A percentile compares a stretch with the other conserved stretches of the same genome.
Conservation (phyloP, 306 rosid genomes). For the Sesbania bispinosa region DNA sequence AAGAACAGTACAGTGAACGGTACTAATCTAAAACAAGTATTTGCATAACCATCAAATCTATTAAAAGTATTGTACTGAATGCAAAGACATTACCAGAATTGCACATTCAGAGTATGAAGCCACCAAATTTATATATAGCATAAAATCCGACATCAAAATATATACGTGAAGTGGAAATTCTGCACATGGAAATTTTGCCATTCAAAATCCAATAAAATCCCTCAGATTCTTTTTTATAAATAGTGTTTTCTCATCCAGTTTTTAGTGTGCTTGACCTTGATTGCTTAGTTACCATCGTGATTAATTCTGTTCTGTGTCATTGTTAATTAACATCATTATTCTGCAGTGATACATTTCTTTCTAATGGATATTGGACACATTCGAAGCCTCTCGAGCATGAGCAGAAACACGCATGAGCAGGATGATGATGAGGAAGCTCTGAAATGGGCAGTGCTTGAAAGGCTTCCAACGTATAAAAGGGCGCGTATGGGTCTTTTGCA, state of each 20-base stretch:
- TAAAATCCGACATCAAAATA: too few relatives aligned
- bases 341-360: background rate
- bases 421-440: constrained; percentile 20
- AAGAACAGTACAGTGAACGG: too few relatives aligned
- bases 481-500: constrained; percentile 25
- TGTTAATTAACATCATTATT: background rate
- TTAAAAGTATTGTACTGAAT: too few relatives aligned
- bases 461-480: constrained; percentile 16
- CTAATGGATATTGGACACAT: background rate
- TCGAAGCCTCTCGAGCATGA: background rate
- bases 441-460: constrained; percentile 28
- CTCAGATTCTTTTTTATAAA: too few relatives aligned
- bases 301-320: background rate
- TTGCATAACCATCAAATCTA: too few relatives aligned
- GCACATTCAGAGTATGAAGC: too few relatives aligned
- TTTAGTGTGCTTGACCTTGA: background rate
- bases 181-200: background rate
- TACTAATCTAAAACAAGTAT: too few relatives aligned
- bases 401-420: background rate
- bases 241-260: background rate
- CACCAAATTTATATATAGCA: too few relatives aligned
- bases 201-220: background rate
- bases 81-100: too few relatives aligned
- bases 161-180: too few relatives aligned
- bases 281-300: background rate